Base-by-base conservation (phyloP, 805 yeast species). In the Tetrapisispora arboricola region DNA sequence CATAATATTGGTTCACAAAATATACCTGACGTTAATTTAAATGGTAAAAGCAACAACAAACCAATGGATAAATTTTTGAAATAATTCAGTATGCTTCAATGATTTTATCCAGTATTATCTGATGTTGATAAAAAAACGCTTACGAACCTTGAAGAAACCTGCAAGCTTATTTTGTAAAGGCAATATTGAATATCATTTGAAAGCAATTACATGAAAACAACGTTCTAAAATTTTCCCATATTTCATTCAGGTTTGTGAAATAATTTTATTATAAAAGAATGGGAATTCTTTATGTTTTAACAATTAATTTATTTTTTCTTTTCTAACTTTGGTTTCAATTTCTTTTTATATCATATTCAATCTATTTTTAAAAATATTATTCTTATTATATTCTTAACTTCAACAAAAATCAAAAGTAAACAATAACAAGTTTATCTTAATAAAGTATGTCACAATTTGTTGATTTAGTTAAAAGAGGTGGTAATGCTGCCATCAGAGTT, bases 401-500 rank as follows among this genome's bases (percentile, higher is more conserved):
- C 12, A 19, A 19, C 15, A 19, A 16, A 34, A 34, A 7, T n/a
- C n/a, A n/a, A 34, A 24, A 34, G n/a, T 15, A 33, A 22, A 22
- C 12, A 24, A 9, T 22, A 16, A 24, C n/a, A 20, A 10, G 21
- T 32, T 20, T 18, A 16, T 5, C 15, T 24, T 32, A 34, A 34
- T 10, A 34, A n/a, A 28, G 16, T n/a, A 34, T 34, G 35, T 50
- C 51, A 53, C 42, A 49, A 17, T 45, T 33, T 39, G 43, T 48
- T 29, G 54, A 47, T 22, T 43, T 53, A 38, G 36, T 51, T 33
- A 55, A 54, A 39, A 50, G 60, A 47, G 57, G 55, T 41, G 60
- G 60, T 38, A 70, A 71, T 46, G 51, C 68, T 36, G 76, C 73
- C 32, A 51, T 73, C 17, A 45, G 49, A 6, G 48, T 71, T 40